A percentile compares a stretch with the other conserved stretches of the same genome.
These are phyloP conservation scores for Prunus yedoensis DNA, from an alignment of 331 rosid species.

Conservation along the genomic window DNA sequence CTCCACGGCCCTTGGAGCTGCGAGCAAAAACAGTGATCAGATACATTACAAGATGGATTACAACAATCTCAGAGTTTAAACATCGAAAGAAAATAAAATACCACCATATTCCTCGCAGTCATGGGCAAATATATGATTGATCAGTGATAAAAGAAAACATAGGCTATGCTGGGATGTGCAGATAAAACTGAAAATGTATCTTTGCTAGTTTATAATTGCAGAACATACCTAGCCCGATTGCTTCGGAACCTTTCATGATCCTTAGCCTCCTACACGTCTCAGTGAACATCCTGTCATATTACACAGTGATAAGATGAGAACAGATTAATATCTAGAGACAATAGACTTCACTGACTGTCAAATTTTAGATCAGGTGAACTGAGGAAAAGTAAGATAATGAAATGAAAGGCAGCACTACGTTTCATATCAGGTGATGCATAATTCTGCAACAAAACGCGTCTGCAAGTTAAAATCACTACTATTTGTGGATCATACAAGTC, in stretches of 20 bases:
- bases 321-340: neutral
- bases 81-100: neutral
- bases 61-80: neutral
- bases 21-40: slow-evolving; percentile 21
- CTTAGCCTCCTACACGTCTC: slow-evolving; percentile 49
- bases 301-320: slow-evolving; percentile 11
- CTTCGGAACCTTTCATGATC: slow-evolving; percentile 92
- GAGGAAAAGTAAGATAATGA: neutral
- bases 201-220: neutral
- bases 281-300: slow-evolving; percentile 47
- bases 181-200: neutral
- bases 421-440: neutral
- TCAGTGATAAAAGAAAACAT: neutral
- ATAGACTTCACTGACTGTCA: neutral
- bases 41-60: neutral
- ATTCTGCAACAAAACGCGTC: neutral
- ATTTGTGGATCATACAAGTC: neutral
- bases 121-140: neutral
- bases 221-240: slow-evolving; percentile 77
- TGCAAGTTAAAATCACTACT: neutral
- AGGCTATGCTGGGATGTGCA: neutral
- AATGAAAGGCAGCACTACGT: neutral
- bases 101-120: too few species aligned
- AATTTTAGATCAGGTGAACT: neutral
- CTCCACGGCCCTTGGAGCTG: slow-evolving; percentile 92